Base-by-base conservation (phyloP, 2,329 filamentous ascomycete genomes). In the Fusarium sp. region DNA sequence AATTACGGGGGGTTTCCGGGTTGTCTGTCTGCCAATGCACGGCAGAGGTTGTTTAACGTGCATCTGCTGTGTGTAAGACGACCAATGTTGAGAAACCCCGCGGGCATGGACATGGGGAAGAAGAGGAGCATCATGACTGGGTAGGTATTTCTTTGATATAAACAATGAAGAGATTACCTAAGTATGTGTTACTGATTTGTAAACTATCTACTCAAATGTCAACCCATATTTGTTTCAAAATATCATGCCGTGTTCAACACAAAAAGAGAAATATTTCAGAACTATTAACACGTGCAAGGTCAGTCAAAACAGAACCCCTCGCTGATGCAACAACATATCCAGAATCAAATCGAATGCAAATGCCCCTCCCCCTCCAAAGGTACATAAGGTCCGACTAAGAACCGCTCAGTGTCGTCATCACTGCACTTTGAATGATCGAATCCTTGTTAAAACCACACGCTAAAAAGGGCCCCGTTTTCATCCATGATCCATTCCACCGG, bases 351-450 rank as follows among this genome's bases (percentile, higher is more conserved):
- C 36, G 42, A 62, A 48, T 52, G 21, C 24, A 59, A 51, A 34
- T 70, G 56, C 65, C 68, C 70, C 69, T 70, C 59, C 67, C 66
- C 65, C 68, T 68, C 67, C 62, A 66, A 62, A 54, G 43, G 34
- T 61, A n/a, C n/a, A n/a, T n/a, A 63, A 63, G 60, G 51, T 63
- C 58, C 39, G 39, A 63, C 51, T 58, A 53, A 30, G 39, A 63
- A 55, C 58, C 47, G n/a, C 45, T 36, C 59, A 57, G 66, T 73
- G 70, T 73, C 70, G 70, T 73, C 70, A 72, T 72, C 57, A 49
- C 53, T 54, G 56, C 46, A 62, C 52, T 54, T 58, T 40, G 14
- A 47, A n/a, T n/a, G n/a, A n/a, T n/a, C n/a, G n/a, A n/a, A 56
- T 54, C 54, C 43, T 49, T 54, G 50, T 50, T 46, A 46, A 48